Evolutionary conservation across 805 yeast genomes (phyloP).

Genomic region (Candida berthetii): DNA sequence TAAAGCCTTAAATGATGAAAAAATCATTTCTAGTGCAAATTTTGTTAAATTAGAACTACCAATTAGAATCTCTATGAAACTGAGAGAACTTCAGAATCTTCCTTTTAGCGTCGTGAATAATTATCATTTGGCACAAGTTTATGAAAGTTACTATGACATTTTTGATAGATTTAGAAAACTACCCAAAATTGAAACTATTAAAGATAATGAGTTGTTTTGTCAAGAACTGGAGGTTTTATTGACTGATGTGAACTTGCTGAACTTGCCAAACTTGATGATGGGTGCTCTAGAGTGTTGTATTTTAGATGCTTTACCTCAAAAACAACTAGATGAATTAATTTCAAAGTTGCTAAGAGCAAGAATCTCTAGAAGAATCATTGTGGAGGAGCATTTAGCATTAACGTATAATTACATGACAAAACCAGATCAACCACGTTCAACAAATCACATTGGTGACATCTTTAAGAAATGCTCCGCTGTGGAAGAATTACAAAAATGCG

Average conservation of each 20-base stretch:
- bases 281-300: conserved; percentile 83
- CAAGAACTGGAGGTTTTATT: conserved; percentile 54
- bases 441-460: conserved; percentile 62
- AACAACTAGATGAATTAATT: conserved; percentile 65
- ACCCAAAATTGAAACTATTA: conserved; percentile 57
- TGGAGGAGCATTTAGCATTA: conserved; percentile 84
- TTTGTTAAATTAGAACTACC: conserved; percentile 86
- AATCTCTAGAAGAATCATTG: conserved; percentile 82
- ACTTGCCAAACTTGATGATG: conserved; percentile 86
- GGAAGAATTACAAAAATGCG: conserved; percentile 55
- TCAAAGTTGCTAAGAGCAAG: conserved; percentile 77
- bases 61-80: conserved; percentile 73
- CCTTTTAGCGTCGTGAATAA: conserved; percentile 85
- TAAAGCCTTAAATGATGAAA: conserved; percentile 65
- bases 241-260: conserved; percentile 69
- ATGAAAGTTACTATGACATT: conserved; percentile 83
- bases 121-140: conserved; percentile 79
- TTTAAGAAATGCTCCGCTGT: conserved; percentile 73
- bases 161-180: conserved; percentile 80
- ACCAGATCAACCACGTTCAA: conserved; percentile 40
- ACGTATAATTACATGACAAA: conserved; percentile 54
- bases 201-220: conserved; percentile 75
- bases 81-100: conserved; percentile 70
- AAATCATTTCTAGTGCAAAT: conserved; percentile 77
- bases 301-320: conserved; percentile 48